phyloP scores from a whole-genome alignment of 208 protist species.

The Tritrichomonas musculus region DNA sequence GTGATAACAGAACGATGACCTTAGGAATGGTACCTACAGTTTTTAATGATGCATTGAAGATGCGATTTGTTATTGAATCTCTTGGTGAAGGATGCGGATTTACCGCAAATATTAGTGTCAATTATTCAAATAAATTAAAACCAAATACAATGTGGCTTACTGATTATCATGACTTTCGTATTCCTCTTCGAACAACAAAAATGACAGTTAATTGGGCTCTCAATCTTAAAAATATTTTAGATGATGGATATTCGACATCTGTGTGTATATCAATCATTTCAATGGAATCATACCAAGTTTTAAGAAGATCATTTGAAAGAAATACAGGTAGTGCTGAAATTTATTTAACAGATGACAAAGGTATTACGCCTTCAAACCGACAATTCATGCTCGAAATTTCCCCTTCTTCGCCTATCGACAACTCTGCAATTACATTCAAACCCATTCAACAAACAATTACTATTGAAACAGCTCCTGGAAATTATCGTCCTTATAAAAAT shows the following conservation, averaged over 20 bases:
- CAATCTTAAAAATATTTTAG: neutral
- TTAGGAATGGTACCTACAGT: neutral
- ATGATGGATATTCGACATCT: slow-evolving; percentile 33
- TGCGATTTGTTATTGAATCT: neutral
- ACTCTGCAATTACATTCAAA: no score
- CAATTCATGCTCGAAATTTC: neutral
- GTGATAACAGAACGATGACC: neutral
- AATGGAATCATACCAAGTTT: neutral
- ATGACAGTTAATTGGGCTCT: neutral
- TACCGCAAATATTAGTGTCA: neutral
- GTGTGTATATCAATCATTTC: neutral
- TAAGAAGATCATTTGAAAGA: neutral
- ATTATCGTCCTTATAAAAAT: no score
- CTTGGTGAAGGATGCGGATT: neutral
- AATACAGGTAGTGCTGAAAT: neutral
- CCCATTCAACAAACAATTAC: no score
- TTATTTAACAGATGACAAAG: no score
- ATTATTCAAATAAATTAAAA: neutral
- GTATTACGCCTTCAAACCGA: neutral
- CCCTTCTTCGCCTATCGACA: neutral
- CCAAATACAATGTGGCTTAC: neutral
- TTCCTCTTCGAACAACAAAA: neutral
- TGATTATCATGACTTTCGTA: neutral
- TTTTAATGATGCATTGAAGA: neutral
- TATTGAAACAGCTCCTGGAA: no score